phyloP scores from a whole-genome alignment of 108 stramenopile genomes.

The Asterionellopsis glacialis region DNA sequence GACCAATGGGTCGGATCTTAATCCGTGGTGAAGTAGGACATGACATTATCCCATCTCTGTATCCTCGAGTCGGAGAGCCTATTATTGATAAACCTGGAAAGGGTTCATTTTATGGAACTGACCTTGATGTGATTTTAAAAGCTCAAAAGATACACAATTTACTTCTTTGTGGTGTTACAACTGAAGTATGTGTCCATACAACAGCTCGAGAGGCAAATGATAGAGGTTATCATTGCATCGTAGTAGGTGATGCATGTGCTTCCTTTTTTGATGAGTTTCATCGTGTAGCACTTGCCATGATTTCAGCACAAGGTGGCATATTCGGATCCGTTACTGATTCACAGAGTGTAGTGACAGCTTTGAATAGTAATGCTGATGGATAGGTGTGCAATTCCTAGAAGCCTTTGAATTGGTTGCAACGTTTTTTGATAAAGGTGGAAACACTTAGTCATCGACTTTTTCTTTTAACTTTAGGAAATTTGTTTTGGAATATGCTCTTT shows the following conservation, averaged over 20 bases:
- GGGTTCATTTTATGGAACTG: conserved; percentile 64
- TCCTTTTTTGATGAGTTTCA: conserved; percentile 75
- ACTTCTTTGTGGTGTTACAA: conserved; percentile 70
- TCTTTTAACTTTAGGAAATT: too few species aligned
- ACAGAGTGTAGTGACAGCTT: conserved; percentile 6
- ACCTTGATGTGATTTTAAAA: conserved; percentile 48
- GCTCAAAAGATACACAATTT: conserved; percentile 38
- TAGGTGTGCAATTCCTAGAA: too few species aligned
- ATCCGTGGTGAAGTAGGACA: conserved; percentile 57
- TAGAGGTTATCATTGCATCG: conserved; percentile 56
- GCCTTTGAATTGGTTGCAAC: too few species aligned
- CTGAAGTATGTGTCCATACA: conserved; percentile 76
- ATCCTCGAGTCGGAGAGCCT: conserved; percentile 41
- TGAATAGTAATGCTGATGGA: neutral
- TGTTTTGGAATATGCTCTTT: too few species aligned
- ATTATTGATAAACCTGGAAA: conserved; percentile 76
- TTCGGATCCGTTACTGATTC: conserved; percentile 55
- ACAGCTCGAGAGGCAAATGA: conserved; percentile 77
- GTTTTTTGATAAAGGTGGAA: too few species aligned
- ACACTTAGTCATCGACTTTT: too few species aligned
- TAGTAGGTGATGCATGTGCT: conserved; percentile 54
- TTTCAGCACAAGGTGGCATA: conserved; percentile 62
- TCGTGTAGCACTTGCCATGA: conserved; percentile 45
- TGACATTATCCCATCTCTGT: conserved; percentile 53
- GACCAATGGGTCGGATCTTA: conserved; percentile 44